A percentile compares a stretch with the other conserved stretches of the same genome.
Conservation (phyloP, 73 alveolate genomes). For the Paramecium sonneborni region DNA sequence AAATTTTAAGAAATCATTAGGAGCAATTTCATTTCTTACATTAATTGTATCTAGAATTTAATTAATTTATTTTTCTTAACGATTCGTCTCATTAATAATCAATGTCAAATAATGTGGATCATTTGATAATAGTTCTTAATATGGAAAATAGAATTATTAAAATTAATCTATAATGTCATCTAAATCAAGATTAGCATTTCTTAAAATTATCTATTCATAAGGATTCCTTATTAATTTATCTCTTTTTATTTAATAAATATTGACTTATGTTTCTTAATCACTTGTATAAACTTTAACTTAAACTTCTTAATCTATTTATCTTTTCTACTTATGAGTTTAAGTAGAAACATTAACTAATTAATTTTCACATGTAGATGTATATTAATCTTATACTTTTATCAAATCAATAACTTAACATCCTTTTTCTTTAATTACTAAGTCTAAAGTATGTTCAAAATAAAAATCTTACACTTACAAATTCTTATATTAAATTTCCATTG, state of each 20-base stretch:
- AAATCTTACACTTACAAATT: background rate
- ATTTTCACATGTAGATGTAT: background rate
- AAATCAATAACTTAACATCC: background rate
- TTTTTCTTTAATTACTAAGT: background rate
- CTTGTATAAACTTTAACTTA: background rate
- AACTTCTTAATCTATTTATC: background rate
- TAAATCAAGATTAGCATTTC: background rate
- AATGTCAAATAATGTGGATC: background rate
- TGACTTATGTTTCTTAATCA: constrained; percentile 4
- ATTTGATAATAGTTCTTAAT: background rate
- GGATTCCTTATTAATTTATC: background rate
- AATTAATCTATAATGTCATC: background rate
- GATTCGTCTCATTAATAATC: background rate
- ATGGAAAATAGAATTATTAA: background rate
- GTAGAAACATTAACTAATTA: background rate
- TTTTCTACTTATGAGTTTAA: background rate
- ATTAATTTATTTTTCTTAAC: background rate
- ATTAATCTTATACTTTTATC: background rate
- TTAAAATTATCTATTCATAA: background rate
- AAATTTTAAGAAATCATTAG: background rate
- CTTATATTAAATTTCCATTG: background rate
- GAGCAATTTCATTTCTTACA: background rate
- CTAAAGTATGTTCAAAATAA: background rate
- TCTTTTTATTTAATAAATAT: background rate
- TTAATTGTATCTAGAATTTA: background rate